Evolutionary conservation across 306 rosid species (phyloP).

Genomic region (Alnus glutinosa): DNA sequence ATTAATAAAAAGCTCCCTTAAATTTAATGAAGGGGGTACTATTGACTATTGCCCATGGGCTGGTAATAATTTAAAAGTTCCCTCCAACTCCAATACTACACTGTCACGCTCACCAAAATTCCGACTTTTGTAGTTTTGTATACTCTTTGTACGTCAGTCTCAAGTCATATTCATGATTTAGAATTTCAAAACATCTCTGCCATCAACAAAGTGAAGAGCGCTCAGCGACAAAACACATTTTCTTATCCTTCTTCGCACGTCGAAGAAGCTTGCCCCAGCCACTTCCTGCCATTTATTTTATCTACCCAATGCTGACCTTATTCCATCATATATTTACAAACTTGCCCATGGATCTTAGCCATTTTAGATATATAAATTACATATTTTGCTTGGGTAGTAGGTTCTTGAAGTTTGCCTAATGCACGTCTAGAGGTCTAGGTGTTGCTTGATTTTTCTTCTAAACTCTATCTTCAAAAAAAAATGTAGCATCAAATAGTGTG

Average conservation of each 20-base stretch:
- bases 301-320: background rate
- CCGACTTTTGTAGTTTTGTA: background rate
- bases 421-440: too few relatives aligned
- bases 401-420: too few relatives aligned
- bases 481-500: too few relatives aligned
- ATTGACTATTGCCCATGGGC: background rate
- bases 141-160: background rate
- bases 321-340: background rate
- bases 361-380: too few relatives aligned
- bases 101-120: constrained; percentile 20
- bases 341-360: background rate
- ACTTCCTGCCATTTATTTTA: background rate
- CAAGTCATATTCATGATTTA: constrained; percentile 13
- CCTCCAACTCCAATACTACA: constrained; percentile 6
- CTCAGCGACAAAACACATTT: background rate
- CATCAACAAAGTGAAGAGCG: background rate
- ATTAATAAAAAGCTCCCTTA: background rate
- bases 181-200: background rate
- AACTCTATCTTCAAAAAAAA: too few relatives aligned
- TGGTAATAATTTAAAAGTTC: background rate
- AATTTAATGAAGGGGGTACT: background rate
- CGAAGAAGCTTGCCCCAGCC: background rate
- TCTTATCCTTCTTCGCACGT: background rate
- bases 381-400: too few relatives aligned
- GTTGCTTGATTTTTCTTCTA: too few relatives aligned